phyloP scores from a whole-genome alignment of 2,329 filamentous ascomycete species.

The Rachicladosporium sp. region DNA sequence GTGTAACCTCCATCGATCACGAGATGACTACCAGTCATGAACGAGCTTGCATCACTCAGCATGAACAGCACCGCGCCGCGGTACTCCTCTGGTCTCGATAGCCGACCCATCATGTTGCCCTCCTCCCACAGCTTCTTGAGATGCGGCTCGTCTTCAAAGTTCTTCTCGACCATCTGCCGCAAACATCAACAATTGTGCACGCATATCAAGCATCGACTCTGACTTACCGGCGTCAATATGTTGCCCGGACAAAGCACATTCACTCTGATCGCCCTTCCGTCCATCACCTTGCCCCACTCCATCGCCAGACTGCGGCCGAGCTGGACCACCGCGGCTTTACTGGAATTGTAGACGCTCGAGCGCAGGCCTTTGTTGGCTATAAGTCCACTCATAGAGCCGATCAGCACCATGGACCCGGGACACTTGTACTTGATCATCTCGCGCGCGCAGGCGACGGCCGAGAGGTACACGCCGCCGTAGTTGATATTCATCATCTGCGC shows the following conservation, averaged over 20 bases:
- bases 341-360: slow-evolving; percentile 36
- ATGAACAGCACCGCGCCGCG: slow-evolving; percentile 20
- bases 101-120: slow-evolving; percentile 22
- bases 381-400: slow-evolving; percentile 40
- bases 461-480: slow-evolving; percentile 36
- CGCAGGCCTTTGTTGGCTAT: slow-evolving; percentile 34
- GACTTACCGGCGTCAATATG: slow-evolving; percentile 20
- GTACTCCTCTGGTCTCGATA: slow-evolving; percentile 20
- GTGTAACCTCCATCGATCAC: slow-evolving; percentile 20
- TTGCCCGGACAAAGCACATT: slow-evolving; percentile 24
- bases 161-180: slow-evolving; percentile 19
- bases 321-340: slow-evolving; percentile 43
- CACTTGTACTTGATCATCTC: slow-evolving; percentile 39
- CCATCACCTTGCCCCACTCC: slow-evolving; percentile 36
- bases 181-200: background rate
- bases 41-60: slow-evolving; percentile 16
- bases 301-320: slow-evolving; percentile 39
- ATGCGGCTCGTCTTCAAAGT: slow-evolving; percentile 19
- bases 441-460: slow-evolving; percentile 34
- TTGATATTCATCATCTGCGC: slow-evolving; percentile 35
- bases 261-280: slow-evolving; percentile 20
- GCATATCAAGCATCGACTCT: slow-evolving; percentile 11
- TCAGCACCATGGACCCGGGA: slow-evolving; percentile 36
- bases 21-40: slow-evolving; percentile 18
- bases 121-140: slow-evolving; percentile 19